These are phyloP conservation scores for Xerocomus brunneocitrinus DNA, from an alignment of 768 basidiomycete species.

Conservation along the genomic window DNA sequence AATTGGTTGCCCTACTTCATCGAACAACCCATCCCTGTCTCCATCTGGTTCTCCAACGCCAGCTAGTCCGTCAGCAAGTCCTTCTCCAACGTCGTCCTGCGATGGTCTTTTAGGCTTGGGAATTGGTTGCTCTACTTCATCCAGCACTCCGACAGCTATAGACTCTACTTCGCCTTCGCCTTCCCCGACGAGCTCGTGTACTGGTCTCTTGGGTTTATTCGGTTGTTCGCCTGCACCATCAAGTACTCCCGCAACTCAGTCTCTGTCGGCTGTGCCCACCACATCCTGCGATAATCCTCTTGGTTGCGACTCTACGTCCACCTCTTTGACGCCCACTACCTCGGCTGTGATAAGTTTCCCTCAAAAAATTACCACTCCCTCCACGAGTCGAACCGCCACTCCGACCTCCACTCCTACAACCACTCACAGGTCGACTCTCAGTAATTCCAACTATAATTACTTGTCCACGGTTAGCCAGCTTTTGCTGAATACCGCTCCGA, in stretches of 20 bases:
- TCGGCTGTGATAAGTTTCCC: conserved; percentile 33
- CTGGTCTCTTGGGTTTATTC: conserved; percentile 9
- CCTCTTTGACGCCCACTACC: not conserved
- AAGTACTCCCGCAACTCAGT: conserved; percentile 5
- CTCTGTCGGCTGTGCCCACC: conserved; percentile 2
- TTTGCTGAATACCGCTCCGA: conserved; percentile 24
- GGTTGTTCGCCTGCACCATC: conserved; percentile 15
- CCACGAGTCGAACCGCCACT: conserved; percentile 2
- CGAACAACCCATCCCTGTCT: not conserved
- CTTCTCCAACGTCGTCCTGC: not conserved
- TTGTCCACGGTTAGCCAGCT: conserved; percentile 33
- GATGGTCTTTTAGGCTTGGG: conserved; percentile 5
- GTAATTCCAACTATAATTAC: conserved; percentile 31
- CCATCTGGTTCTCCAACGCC: not conserved
- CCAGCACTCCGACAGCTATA: not conserved
- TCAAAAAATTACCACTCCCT: conserved; percentile 5
- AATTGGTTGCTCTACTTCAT: conserved; percentile 3
- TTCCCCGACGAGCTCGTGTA: not conserved
- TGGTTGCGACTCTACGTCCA: too few relatives aligned
- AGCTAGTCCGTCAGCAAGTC: not conserved
- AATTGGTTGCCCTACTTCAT: too few relatives aligned
- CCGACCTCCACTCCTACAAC: conserved; percentile 6
- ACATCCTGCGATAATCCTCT: too few relatives aligned
- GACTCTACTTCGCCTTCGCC: not conserved
- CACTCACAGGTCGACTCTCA: conserved; percentile 14